Percentiles rank a stretch among this genome's conserved stretches.
Conservation (phyloP, 2,329 filamentous ascomycete species). For the Pestalotiopsis sp. region DNA sequence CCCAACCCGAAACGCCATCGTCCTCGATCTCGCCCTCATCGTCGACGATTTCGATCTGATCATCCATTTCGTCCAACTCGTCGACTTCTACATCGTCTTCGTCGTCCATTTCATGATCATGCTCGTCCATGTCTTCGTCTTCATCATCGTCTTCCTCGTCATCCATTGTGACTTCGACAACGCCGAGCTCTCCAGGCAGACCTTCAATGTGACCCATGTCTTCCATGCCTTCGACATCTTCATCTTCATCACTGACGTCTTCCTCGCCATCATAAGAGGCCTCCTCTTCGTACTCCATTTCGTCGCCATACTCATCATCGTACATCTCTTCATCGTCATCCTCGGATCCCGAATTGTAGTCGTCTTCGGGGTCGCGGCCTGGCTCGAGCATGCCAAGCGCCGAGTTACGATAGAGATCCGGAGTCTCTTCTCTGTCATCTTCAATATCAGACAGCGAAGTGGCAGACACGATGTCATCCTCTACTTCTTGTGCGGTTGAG, state of each 20-base stretch:
- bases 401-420: constrained; percentile 95
- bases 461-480: constrained; percentile 85
- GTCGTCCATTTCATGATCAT: constrained; percentile 59
- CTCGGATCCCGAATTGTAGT: constrained; percentile 76
- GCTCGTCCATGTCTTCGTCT: constrained; percentile 63
- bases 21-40: constrained; percentile 65
- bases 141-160: constrained; percentile 61
- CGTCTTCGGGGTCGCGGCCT: constrained; percentile 67
- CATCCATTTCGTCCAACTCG: constrained; percentile 56
- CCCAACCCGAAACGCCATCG: constrained; percentile 63
- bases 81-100: constrained; percentile 51
- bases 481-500: constrained; percentile 68
- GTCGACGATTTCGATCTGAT: constrained; percentile 62
- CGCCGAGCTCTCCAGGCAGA: constrained; percentile 61
- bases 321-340: constrained; percentile 89
- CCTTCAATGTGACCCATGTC: constrained; percentile 87
- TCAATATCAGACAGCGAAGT: constrained; percentile 89
- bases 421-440: constrained; percentile 89
- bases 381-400: constrained; percentile 93
- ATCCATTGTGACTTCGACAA: constrained; percentile 80
- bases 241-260: constrained; percentile 85
- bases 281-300: constrained; percentile 88
- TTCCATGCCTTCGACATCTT: constrained; percentile 63
- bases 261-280: constrained; percentile 77
- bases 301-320: constrained; percentile 86